Base-by-base conservation (phyloP, 2,329 filamentous ascomycete species). In the Phoma sp. region DNA sequence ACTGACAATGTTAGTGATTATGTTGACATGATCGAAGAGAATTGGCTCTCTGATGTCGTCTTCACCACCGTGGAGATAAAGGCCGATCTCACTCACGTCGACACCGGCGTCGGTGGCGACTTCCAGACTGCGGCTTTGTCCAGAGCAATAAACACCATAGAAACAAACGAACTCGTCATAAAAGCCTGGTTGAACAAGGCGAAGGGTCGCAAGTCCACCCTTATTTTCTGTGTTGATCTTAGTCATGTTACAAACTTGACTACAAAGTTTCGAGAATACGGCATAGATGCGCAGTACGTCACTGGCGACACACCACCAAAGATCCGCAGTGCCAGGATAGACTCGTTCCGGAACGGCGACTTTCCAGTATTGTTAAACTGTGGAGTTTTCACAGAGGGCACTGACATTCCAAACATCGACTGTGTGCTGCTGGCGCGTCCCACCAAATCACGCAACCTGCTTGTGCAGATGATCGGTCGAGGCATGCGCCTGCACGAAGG, bases 391-490 rank as follows among this genome's bases (percentile, higher is more conserved):
- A 98, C 93, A 0, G 95, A 99, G 77, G 95, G 95, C 2, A 99
- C 95, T 0, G 95, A 99, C 68, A 96, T 99, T 29, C 95, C 96
- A 5, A 97, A 96, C 71, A 90, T 99, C 61, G 95, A 99, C 77
- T 98, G 95, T 69, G 85, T 99, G 23, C 71, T 99, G 7, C 82
- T 99, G 7, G 92, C 89, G 3, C 82, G 95, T 23, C 95, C 95
- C 0, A 99, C 95, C 1, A 87, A 88, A 63, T 98, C 95, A 13
- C 86, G 90, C n/a, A 98, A 97, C 65, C 79, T 99, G 2, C 84
- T 99, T 1, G 86, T 98, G 0, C 95, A 99, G 75, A 99, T 99
- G 95, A 96, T 99, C 58, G 95, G 95, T 0, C 85, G 95, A 65
- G 95, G 95, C 4, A 90, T 99, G 86, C 86, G 95, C 37, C 78